Conservation (phyloP, 768 basidiomycete species). For the Auricularia sp. region DNA sequence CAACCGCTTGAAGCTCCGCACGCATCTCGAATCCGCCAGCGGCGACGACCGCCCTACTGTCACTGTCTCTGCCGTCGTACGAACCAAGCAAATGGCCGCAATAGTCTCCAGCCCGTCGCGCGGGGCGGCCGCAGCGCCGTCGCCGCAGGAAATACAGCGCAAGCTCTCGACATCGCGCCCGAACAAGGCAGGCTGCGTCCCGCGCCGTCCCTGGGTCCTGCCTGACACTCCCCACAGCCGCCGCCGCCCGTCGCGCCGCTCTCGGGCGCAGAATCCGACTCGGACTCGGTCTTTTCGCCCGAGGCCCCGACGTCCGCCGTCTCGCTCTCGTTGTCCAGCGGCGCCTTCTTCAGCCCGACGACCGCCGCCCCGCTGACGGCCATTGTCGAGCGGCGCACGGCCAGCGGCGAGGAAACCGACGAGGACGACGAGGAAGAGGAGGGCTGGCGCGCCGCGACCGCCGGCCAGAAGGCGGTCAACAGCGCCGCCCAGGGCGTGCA, state of each 20-base stretch:
- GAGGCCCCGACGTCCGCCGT: constrained; percentile 15
- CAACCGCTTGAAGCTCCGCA: neutral
- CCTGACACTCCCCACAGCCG: constrained; percentile 15
- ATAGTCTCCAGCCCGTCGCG: constrained; percentile 14
- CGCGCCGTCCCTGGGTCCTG: neutral
- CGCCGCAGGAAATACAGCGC: constrained; percentile 76
- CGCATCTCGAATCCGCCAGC: neutral
- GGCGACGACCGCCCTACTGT: neutral
- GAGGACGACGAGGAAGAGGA: constrained; percentile 57
- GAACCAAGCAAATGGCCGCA: constrained; percentile 9
- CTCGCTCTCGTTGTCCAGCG: constrained; percentile 23
- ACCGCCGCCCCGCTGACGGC: constrained; percentile 52
- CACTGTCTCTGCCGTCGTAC: constrained; percentile 28
- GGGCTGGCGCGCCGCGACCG: constrained; percentile 49
- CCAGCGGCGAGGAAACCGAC: constrained; percentile 62
- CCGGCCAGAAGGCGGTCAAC: constrained; percentile 31
- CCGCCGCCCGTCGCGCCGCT: constrained; percentile 21
- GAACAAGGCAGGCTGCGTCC: neutral
- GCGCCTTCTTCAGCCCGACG: constrained; percentile 22
- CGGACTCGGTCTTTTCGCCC: constrained; percentile 57
- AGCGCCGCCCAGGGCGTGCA: constrained; percentile 41
- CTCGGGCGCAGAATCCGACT: constrained; percentile 81
- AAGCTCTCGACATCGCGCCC: constrained; percentile 47
- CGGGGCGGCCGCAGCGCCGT: constrained; percentile 49
- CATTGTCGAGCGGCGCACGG: constrained; percentile 65